Evolutionary conservation across 2,329 filamentous ascomycete species (phyloP).

Genomic region (Ilyonectria robusta): DNA sequence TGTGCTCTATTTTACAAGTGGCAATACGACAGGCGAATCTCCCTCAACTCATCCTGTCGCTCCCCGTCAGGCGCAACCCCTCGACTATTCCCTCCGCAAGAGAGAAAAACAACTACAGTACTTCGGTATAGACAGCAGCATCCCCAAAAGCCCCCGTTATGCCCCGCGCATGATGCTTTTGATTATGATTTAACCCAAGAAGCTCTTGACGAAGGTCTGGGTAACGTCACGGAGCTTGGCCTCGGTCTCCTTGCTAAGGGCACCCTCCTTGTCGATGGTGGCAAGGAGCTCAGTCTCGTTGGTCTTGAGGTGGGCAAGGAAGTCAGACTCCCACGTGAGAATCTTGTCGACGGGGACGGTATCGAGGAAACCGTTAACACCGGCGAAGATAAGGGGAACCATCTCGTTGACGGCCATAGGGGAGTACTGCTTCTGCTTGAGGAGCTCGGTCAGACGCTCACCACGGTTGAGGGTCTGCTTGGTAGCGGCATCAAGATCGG

Average conservation of each 20-base stretch:
- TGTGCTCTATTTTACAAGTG: constrained; percentile 76
- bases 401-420: constrained; percentile 99
- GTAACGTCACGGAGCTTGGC: constrained; percentile 84
- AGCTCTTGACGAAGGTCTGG: constrained; percentile 92
- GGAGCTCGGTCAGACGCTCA: constrained; percentile 98
- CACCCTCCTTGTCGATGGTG: constrained; percentile 95
- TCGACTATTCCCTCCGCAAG: constrained; percentile 60
- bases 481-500: constrained; percentile 97
- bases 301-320: constrained; percentile 90
- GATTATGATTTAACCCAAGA: constrained; percentile 69
- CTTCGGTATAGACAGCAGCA: constrained; percentile 65
- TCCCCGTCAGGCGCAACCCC: constrained; percentile 63
- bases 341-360: constrained; percentile 90
- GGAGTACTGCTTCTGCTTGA: constrained; percentile 99
- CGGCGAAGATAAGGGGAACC: constrained; percentile 99
- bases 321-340: constrained; percentile 93
- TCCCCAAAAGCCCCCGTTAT: constrained; percentile 53
- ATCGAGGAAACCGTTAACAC: constrained; percentile 98
- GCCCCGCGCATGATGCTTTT: constrained; percentile 49
- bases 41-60: constrained; percentile 60
- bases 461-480: constrained; percentile 99
- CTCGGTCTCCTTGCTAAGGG: constrained; percentile 95
- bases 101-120: constrained; percentile 62
- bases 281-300: constrained; percentile 88
- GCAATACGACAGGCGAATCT: constrained; percentile 65